Base-by-base conservation (phyloP, 768 basidiomycete genomes). In the Chalciporus sphaerocephalus region DNA sequence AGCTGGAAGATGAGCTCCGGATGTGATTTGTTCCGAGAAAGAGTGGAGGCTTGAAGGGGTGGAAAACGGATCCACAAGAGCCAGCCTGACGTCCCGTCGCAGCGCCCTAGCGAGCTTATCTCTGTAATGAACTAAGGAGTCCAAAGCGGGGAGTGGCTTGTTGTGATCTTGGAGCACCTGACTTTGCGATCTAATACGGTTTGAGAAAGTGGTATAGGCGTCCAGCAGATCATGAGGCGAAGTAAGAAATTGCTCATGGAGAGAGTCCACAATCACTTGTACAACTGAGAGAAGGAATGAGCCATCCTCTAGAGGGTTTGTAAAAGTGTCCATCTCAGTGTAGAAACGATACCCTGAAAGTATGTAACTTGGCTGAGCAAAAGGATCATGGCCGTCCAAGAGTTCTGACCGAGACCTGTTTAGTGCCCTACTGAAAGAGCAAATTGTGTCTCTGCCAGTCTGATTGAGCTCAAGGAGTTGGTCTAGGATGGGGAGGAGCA, bases 211-310 rank as follows among this genome's bases (percentile, higher is more conserved):
- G 51, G 64, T 69, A 54, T 86, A 86, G 10, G 84, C 81, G 56
- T 87, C 82, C 32, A 74, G 65, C 47, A 85, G 63, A 59, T 82
- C 80, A 52, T 80, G 78, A 21, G 67, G 46, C 1, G 74, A 69
- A n/a, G 77, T 61, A 24, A 60, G 51, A 6, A 65, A 61, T 2
- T 60, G 57, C 20, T 73, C 67, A n/a, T 65, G 58, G 20, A 72
- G 51, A 4, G 80, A 78, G 48, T 73, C 71, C 8, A 70, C 42
- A 30, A 85, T 68, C 10, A 74, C 76, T 36, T 69, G 63, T 13
- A 80, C 52, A 34, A 75, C 67, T 1, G 79, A 75, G 18, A 57
- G 61, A 28, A 81, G 57, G 48, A 51, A 64, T 0, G 25, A 36
- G 7, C 46, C 38, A 24, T 64, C 61, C 1, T 66, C 22, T 9